These are phyloP conservation scores for Pseudocercospora musae DNA, from an alignment of 2,329 filamentous ascomycete genomes.

Conservation along the genomic window DNA sequence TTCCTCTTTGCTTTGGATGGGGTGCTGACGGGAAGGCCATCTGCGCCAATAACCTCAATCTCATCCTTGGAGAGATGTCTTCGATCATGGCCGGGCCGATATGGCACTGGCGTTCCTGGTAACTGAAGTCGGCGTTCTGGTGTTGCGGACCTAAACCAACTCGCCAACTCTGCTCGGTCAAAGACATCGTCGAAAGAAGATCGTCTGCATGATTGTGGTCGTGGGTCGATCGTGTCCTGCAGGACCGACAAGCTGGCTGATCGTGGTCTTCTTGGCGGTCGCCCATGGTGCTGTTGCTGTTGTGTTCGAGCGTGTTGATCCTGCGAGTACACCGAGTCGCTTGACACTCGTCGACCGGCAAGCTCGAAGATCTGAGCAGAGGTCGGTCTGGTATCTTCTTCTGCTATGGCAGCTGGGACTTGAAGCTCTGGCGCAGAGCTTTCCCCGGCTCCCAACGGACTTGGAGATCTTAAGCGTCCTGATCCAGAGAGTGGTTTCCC, in stretches of 20 bases:
- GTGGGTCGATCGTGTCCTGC: background rate
- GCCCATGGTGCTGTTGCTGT: background rate
- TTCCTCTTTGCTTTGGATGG: slow-evolving; percentile 10
- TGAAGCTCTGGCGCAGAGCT: slow-evolving; percentile 9
- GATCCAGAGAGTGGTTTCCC: slow-evolving; percentile 9
- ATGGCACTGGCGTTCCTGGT: background rate
- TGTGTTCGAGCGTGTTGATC: background rate
- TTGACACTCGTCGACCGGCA: background rate
- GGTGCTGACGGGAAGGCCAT: background rate
- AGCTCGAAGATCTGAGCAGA: slow-evolving; percentile 1
- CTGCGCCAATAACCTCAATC: slow-evolving; percentile 13
- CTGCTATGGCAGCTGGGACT: slow-evolving; percentile 13
- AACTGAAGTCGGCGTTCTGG: slow-evolving; percentile 8
- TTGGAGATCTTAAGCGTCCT: slow-evolving; percentile 9
- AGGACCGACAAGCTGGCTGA: slow-evolving; percentile 11
- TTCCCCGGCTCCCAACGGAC: slow-evolving; percentile 9
- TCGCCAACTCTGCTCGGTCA: background rate
- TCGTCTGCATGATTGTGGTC: background rate
- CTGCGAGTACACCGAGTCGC: background rate
- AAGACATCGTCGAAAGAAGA: slow-evolving; percentile 11
- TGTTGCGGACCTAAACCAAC: slow-evolving; percentile 12
- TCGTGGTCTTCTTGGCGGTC: slow-evolving; percentile 1
- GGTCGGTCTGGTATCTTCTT: slow-evolving; percentile 8
- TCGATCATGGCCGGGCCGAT: background rate
- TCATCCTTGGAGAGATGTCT: slow-evolving; percentile 6